Evolutionary conservation across 768 basidiomycete species (phyloP).

Genomic region (Boletus reticulatus): DNA sequence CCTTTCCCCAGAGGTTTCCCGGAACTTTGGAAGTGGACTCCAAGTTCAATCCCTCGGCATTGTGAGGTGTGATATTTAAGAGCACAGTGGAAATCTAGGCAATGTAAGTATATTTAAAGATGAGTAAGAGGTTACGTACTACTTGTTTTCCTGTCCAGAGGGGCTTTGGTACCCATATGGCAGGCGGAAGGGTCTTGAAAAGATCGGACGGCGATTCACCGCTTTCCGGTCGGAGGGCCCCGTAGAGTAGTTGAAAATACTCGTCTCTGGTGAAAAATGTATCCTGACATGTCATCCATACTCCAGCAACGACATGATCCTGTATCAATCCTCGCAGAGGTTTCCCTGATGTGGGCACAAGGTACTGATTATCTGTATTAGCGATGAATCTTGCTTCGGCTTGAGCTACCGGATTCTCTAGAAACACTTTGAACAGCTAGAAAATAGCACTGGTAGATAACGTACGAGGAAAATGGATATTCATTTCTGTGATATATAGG

Average conservation of each 20-base stretch:
- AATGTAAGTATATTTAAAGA: not conserved
- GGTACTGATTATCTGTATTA: conserved; percentile 97
- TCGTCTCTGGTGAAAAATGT: conserved; percentile 94
- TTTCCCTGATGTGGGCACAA: conserved; percentile 98
- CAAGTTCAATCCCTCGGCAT: conserved; percentile 80
- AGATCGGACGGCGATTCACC: conserved; percentile 53
- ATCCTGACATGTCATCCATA: conserved; percentile 99
- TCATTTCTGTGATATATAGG: conserved; percentile 72
- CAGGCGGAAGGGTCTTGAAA: conserved; percentile 81
- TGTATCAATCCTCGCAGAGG: conserved; percentile 97
- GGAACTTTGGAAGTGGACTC: conserved; percentile 87
- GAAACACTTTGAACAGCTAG: not conserved
- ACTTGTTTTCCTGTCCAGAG: conserved; percentile 99
- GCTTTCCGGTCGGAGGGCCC: conserved; percentile 88
- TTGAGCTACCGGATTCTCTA: conserved; percentile 93
- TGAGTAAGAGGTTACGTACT: conserved; percentile 44
- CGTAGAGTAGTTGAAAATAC: conserved; percentile 94
- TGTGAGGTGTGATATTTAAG: conserved; percentile 82
- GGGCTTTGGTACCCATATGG: conserved; percentile 88
- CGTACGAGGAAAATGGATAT: conserved; percentile 98
- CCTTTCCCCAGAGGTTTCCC: conserved; percentile 78
- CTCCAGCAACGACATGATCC: conserved; percentile 97
- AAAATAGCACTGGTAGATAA: conserved; percentile 7
- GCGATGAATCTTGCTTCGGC: conserved; percentile 94
- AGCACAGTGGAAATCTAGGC: conserved; percentile 89